Evolutionary conservation across 495 filamentous ascomycete species (phyloP).

Genomic region (Xanthoparmelia taractica): DNA sequence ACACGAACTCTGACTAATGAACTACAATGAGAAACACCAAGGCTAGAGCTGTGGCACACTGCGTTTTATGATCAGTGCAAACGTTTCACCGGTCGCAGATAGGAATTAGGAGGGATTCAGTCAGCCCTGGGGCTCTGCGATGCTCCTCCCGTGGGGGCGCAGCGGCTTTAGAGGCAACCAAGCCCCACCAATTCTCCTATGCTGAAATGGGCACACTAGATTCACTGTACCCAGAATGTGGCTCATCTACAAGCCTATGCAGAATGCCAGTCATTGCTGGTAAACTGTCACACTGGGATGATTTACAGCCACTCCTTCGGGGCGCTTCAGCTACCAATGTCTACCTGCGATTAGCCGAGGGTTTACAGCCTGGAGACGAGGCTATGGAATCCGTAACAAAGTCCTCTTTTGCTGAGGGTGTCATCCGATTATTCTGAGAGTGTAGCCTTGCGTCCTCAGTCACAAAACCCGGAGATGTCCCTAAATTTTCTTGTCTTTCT

Average conservation of each 20-base stretch:
- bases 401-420: background rate
- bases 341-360: background rate
- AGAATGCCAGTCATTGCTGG: background rate
- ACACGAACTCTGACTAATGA: background rate
- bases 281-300: background rate
- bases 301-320: background rate
- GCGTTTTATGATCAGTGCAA: background rate
- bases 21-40: background rate
- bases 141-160: background rate
- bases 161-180: background rate
- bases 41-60: background rate
- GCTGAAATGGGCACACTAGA: background rate
- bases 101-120: background rate
- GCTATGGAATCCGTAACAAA: background rate
- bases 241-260: background rate
- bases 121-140: constrained; percentile 4
- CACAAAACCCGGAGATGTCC: background rate
- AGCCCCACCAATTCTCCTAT: background rate
- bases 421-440: background rate
- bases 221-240: background rate
- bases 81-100: background rate
- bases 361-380: background rate
- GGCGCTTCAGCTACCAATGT: background rate
- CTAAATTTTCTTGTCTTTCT: background rate
- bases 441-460: constrained; percentile 3